phyloP scores from a whole-genome alignment of 2,329 filamentous ascomycete species.

The Sclerotinia glacialis region DNA sequence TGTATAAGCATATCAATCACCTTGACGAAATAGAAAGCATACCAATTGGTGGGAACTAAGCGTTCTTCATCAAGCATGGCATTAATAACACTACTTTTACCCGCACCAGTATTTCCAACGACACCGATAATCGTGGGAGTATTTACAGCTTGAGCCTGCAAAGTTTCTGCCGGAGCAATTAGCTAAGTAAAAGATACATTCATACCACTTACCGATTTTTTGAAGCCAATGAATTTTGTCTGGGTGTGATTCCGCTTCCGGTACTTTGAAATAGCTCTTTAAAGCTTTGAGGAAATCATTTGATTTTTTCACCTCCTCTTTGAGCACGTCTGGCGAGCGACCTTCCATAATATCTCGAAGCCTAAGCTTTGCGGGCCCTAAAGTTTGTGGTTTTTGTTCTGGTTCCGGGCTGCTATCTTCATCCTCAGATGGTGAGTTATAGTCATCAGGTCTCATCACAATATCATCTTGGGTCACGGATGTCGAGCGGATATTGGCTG shows the following conservation, averaged over 20 bases:
- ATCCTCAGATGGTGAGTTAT: not conserved
- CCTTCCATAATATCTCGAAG: constrained; percentile 32
- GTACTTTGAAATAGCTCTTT: constrained; percentile 26
- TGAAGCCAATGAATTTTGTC: constrained; percentile 34
- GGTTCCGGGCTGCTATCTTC: constrained; percentile 5
- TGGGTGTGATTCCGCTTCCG: constrained; percentile 18
- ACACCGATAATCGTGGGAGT: constrained; percentile 34
- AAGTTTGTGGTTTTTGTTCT: not conserved
- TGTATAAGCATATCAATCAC: not conserved
- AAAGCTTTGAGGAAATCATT: constrained; percentile 32
- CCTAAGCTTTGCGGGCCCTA: constrained; percentile 4
- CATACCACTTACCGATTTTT: constrained; percentile 28
- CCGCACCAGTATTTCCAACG: constrained; percentile 35
- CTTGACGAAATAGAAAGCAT: not conserved
- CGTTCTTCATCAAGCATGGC: constrained; percentile 48
- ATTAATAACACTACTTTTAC: constrained; percentile 34
- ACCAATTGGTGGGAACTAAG: constrained; percentile 43
- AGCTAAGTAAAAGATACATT: constrained; percentile 18
- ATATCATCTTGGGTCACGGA: not conserved
- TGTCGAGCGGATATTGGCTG: not conserved
- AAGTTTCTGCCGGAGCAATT: constrained; percentile 3
- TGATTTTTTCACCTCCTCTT: constrained; percentile 32
- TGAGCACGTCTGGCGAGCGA: constrained; percentile 30
- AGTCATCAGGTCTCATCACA: not conserved
- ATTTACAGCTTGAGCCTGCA: constrained; percentile 29